Base-by-base conservation (phyloP, 208 protist species). In the Leishmania major region DNA sequence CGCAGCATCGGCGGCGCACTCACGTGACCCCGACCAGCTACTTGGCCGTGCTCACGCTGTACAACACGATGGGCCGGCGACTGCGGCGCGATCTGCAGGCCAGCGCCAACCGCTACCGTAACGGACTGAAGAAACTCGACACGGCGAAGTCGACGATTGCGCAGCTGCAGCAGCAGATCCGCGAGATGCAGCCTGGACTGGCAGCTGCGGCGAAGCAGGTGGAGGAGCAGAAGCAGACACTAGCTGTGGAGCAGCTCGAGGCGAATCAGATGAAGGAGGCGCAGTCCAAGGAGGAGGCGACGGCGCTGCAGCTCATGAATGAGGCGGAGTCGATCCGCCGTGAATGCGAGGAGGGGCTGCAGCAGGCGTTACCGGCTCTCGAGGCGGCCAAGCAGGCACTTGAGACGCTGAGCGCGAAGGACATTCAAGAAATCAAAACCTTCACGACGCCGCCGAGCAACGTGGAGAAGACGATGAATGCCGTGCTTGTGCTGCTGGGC, bases 11-110 rank as follows among this genome's bases (percentile, higher is more conserved):
- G 73, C 90, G 99, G 19, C 93, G 92, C 80, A 98, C 97, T 80
- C 98, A 99, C 92, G 98, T 97, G 25, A 99, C 98, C 57, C 98
- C 98, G 28, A 99, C 95, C 66, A 98, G 91, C 75, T 99, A 99
- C 90, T 90, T 99, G 25, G 94, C 95, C 70, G 92, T 99, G n/a
- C 89, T 99, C 55, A 84, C 88, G 28, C 90, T 97, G 60, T 98
- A 98, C 87, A 71, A 90, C 10, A 71, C 86, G n/a, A 94, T 98
- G 87, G 86, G 97, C 22, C 84, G 84, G 45, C 92, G 97, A 70
- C 93, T 99, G 75, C 81, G 88, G 43, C 75, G 83, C 67, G 77
- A 84, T 15, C 87, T 96, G 49, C 83, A 80, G 73, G 84, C 79
- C 43, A 88, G 92, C 67, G 81, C 91, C 5, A 86, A 89, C 25